A percentile compares a stretch with the other conserved stretches of the same genome.
phyloP scores from a whole-genome alignment of 352 stramenopile species.

The Globisporangium uncinulatum region DNA sequence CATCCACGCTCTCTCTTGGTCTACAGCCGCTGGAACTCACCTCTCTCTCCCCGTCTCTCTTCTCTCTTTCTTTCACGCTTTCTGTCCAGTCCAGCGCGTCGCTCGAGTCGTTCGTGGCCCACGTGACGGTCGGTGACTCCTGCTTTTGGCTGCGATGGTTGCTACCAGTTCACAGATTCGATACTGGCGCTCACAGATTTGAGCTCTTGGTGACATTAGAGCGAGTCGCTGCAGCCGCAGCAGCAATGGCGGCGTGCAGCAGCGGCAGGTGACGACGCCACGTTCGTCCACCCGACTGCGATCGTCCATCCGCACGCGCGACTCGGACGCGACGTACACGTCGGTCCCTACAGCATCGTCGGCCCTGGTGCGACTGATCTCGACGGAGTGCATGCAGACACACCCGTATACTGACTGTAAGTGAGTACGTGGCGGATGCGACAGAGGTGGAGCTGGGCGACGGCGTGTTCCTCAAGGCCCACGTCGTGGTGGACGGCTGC shows the following conservation, averaged over 20 bases:
- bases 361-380: slow-evolving; percentile 32
- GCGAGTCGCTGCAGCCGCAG: slow-evolving; percentile 2
- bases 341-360: slow-evolving; percentile 71
- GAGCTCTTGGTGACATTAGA: background rate
- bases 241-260: slow-evolving; percentile 4
- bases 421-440: background rate
- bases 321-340: slow-evolving; percentile 49
- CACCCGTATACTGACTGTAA: background rate
- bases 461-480: slow-evolving; percentile 54
- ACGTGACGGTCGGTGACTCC: slow-evolving; percentile 24
- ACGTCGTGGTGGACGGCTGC: slow-evolving; percentile 70
- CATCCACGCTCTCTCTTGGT: background rate
- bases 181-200: background rate
- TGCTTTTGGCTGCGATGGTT: background rate
- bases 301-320: slow-evolving; percentile 60
- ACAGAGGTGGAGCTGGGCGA: slow-evolving; percentile 64
- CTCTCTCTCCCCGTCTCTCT: background rate
- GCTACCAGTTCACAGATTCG: background rate
- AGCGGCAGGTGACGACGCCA: slow-evolving; percentile 1
- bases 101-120: slow-evolving; percentile 47
- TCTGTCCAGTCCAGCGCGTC: slow-evolving; percentile 22
- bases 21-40: too few relatives aligned
- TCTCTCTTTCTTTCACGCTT: too few relatives aligned
- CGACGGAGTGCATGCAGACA: too few relatives aligned
- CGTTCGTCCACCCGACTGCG: slow-evolving; percentile 55